A percentile compares a stretch with the other conserved stretches of the same genome.
phyloP scores from a whole-genome alignment of 2,329 filamentous ascomycete species.

The Sporothrix luriei region DNA sequence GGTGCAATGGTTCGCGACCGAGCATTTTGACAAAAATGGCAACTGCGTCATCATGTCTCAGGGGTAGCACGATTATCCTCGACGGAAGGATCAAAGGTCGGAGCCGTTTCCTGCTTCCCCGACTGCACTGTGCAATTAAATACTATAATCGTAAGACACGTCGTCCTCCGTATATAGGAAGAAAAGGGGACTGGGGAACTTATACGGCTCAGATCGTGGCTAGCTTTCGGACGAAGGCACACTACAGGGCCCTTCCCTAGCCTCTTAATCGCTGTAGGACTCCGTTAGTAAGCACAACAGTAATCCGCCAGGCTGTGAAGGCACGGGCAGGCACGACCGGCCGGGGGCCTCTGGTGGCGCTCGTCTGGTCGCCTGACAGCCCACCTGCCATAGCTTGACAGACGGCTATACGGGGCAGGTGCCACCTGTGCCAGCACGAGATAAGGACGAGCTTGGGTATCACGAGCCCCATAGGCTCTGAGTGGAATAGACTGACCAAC shows the following conservation, averaged over 20 bases:
- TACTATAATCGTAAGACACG: too few species aligned
- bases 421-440: neutral
- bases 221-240: too few species aligned
- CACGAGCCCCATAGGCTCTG: constrained; percentile 16
- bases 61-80: neutral
- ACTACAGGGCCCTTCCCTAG: constrained; percentile 1
- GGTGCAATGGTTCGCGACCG: constrained; percentile 5
- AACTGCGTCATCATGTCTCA: constrained; percentile 29
- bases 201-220: too few species aligned
- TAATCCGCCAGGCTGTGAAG: constrained; percentile 12
- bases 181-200: too few species aligned
- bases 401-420: neutral
- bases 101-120: neutral
- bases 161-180: too few species aligned
- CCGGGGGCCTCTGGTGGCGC: constrained; percentile 3
- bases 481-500: constrained; percentile 5
- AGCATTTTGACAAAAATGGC: constrained; percentile 23
- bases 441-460: constrained; percentile 1
- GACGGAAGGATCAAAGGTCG: constrained; percentile 10
- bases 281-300: constrained; percentile 1
- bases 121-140: too few species aligned
- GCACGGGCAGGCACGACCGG: constrained; percentile 17
- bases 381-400: constrained; percentile 17
- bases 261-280: neutral
- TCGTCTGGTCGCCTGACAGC: neutral